phyloP scores from a whole-genome alignment of 306 rosid species.

The Prunus campanulata region DNA sequence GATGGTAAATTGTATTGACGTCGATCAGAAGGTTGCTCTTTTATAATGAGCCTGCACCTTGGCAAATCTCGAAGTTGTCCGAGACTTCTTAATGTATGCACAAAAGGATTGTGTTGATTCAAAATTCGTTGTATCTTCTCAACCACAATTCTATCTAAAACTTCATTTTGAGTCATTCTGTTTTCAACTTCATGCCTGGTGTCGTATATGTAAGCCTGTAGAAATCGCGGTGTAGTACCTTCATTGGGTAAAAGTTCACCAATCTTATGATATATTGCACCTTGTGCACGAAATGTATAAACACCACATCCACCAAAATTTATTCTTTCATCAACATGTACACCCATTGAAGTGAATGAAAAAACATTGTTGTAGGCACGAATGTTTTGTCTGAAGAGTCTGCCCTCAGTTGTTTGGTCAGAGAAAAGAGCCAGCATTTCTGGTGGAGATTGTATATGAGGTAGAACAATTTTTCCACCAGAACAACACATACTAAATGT shows the following conservation, averaged over 20 bases:
- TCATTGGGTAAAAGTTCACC: not conserved
- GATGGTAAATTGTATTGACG: not conserved
- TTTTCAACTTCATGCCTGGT: not conserved
- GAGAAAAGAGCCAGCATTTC: not conserved
- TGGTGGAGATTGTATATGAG: not conserved
- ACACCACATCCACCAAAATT: not conserved
- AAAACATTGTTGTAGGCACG: not conserved
- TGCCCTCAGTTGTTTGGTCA: not conserved
- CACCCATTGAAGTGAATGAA: slow-evolving; percentile 1
- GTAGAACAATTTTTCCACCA: not conserved
- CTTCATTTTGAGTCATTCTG: not conserved
- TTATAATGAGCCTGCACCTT: not conserved
- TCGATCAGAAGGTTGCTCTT: not conserved
- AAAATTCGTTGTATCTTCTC: not conserved
- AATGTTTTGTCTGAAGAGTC: not conserved
- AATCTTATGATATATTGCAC: slow-evolving; percentile 1
- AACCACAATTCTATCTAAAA: not conserved
- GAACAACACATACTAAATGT: not conserved
- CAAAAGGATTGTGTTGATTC: not conserved
- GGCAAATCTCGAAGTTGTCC: not conserved
- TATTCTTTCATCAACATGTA: not conserved
- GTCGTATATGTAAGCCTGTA: not conserved
- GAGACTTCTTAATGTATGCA: not conserved
- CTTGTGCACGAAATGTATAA: slow-evolving; percentile 8
- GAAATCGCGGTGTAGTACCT: not conserved